Conservation (phyloP, 305 asterid genomes). For the Andrographis paniculata region DNA sequence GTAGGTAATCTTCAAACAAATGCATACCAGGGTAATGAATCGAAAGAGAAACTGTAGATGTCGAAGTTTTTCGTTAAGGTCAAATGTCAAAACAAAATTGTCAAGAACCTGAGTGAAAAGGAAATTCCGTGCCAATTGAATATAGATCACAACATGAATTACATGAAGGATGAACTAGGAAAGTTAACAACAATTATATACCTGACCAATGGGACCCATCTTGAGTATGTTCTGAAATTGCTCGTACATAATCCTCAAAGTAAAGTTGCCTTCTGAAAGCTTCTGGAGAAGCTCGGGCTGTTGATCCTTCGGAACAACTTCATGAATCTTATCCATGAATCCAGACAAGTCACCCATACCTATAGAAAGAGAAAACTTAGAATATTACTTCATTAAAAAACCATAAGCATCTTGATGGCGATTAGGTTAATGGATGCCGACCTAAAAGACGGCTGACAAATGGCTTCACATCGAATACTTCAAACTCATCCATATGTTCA, state of each 20-base stretch:
- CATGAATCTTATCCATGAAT: conserved; percentile 93
- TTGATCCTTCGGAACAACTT: conserved; percentile 94
- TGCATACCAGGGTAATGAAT: too few relatives aligned
- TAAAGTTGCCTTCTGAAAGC: conserved; percentile 88
- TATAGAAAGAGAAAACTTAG: conserved; percentile 15
- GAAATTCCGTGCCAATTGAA: too few relatives aligned
- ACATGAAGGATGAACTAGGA: too few relatives aligned
- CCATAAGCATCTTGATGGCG: conserved; percentile 8
- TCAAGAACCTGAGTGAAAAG: too few relatives aligned
- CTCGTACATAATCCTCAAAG: conserved; percentile 91
- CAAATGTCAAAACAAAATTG: too few relatives aligned
- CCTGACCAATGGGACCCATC: conserved; percentile 99
- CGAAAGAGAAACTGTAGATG: too few relatives aligned
- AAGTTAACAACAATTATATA: too few relatives aligned
- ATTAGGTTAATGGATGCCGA: conserved; percentile 20
- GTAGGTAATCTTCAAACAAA: too few relatives aligned
- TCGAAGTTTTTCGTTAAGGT: too few relatives aligned
- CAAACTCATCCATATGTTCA: conserved; percentile 97
- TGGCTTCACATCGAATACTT: conserved; percentile 89
- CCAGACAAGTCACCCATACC: conserved; percentile 99
- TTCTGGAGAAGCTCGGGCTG: conserved; percentile 97
- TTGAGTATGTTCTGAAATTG: conserved; percentile 84
- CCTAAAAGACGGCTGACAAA: conserved; percentile 97
- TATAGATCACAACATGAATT: too few relatives aligned
- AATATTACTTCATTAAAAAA: conserved; percentile 3